Evolutionary conservation across 1,284 basidiomycete species (phyloP), one percentile per base, ranked within the genome.

Genomic region (Baeospora myosura): DNA sequence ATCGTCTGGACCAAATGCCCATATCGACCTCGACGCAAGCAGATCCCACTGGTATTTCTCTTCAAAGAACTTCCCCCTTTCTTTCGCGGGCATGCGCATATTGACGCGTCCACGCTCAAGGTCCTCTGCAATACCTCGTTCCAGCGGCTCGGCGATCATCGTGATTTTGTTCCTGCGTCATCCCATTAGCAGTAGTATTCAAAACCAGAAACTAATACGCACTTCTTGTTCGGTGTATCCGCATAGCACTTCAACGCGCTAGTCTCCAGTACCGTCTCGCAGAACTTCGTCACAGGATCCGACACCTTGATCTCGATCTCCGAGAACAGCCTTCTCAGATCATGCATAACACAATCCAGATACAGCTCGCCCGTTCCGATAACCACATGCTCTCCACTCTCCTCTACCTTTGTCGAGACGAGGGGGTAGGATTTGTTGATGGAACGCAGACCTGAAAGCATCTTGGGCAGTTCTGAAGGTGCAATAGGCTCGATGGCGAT

Each of bases 291-390:
- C 22, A 98, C 93, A 1, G 96, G 96, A 68, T 99, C 96, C 23
- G 93, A 97, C 11, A 98, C 93, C 68, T 98, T 98, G 72, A 99
- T 97, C 74, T 99, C 96, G 52, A 98, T 97, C 69, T 98, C 96
- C 34, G 89, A 81, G 66, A 96, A 99, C 49, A 98, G 61, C 48
- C 78, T 78, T 46, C 96, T 76, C 49, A 99, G 66, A 65, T 99
- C 96, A 59, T 98, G 94, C 81, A 99, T 80, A 33, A 97, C 88
- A 51, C 87, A 96, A 61, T 99, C 96, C 54, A 99, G 72, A 64
- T 96, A 98, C 38, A 99, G 68, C 62, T 99, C 96, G 41, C 96
- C 96, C 0, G 96, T 98, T 35, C 96, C 96, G 49, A 98, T 81
- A 41, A 98, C 68, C 43, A 98, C 88, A 62, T 99, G 96, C 61